Base-by-base conservation (phyloP, 495 filamentous ascomycete species). In the Oidiodendron maius region DNA sequence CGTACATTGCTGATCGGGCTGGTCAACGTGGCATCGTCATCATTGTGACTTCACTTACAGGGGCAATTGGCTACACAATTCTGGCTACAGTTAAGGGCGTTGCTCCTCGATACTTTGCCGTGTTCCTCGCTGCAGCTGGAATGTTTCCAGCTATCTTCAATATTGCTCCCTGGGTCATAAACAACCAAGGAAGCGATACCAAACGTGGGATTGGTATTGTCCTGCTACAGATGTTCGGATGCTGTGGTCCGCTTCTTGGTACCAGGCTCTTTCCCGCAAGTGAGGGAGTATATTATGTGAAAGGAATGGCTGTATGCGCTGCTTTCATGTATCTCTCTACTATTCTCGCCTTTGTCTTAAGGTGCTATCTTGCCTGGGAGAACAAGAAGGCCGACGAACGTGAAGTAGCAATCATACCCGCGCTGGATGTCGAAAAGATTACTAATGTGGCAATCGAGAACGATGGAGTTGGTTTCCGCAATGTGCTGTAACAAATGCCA, bases 151-250 rank as follows among this genome's bases (percentile, higher is more conserved):
- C 70, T 24, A 84, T 89, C 54, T 75, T 79, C 4, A 81, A 88
- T n/a, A 80, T 86, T 35, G 67, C 89, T 11, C 78, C 83, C 1
- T 88, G 83, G 85, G 79, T 82, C 35, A 58, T 85, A 34, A 88
- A 87, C 54, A 87, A 87, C 56, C 80, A 86, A 56, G 82, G 82
- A 41, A 84, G 72, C 10, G 83, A 87, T 59, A 83, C 78, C 1
- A 74, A 77, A 39, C 70, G 84, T 3, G 85, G 86, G 8, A 73
- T 76, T n/a, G 80, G 80, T 10, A 85, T 89, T 52, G 76, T 80
- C 30, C 62, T 90, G 18, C 65, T 88, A 23, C 84, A 87, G 43
- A 46, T 81, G 18, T 67, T 89, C 30, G 86, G 86, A 1, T 86
- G 89, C 54, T 75, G 74, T 40, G 79, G 83, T 1, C 85, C 86